Evolutionary conservation across 2,329 filamentous ascomycete genomes (phyloP), one percentile per base, ranked within the genome.

Genomic region (Alternaria solani): DNA sequence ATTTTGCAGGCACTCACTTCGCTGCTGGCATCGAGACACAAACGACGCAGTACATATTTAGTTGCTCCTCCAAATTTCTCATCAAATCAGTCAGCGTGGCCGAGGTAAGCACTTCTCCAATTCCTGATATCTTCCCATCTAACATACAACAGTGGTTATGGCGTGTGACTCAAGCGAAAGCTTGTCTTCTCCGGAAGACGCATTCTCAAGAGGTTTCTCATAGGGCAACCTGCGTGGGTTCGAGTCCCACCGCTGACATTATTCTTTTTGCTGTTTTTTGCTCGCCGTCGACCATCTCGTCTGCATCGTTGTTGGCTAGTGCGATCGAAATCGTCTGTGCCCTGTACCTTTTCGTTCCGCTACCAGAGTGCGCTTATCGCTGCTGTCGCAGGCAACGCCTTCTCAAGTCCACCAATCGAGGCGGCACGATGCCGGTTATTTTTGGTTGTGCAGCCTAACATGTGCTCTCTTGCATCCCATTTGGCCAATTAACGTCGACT

Each of bases 131-230:
- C n/a, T n/a, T n/a, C n/a, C n/a, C n/a, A n/a, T n/a, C n/a, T n/a
- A n/a, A n/a, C n/a, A n/a, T n/a, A n/a, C n/a, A n/a, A n/a, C n/a
- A n/a, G 51, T 54, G 54, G 54, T 56, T 56, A 56, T 56, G 54
- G 54, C 54, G 54, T 56, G 54, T 56, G 54, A 56, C 54, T 56
- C 54, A 56, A 56, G 54, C 44, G 43, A 54, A 54, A 54, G 51
- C 51, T 54, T 54, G 36, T 51, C 39, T 41, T 51, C 30, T 32
- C 12, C 39, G n/a, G 25, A 39, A 51, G 43, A 30, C 36, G n/a
- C 36, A 51, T 25, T 46, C 26, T 44, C 18, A 42, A 36, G 51
- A 32, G 51, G 39, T 44, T 56, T 56, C 54, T 56, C 54, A 56
- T 56, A 41, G 54, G 54, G 54, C 54, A 56, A 56, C 54, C 54